phyloP scores from a whole-genome alignment of 2,329 filamentous ascomycete species.

The Furcasterigmium sp. region DNA sequence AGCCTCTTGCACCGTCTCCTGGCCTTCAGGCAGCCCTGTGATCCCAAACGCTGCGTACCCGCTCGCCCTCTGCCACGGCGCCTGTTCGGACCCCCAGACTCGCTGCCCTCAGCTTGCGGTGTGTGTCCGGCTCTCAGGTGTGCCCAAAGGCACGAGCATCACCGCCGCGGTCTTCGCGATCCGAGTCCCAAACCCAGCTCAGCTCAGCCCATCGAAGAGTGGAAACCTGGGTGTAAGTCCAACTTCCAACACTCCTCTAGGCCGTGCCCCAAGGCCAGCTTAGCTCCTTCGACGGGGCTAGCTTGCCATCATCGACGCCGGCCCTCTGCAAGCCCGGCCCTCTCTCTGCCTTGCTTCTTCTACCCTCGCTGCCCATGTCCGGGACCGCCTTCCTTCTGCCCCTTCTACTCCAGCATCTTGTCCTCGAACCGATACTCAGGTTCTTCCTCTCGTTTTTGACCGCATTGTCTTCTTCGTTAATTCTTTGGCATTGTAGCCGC shows the following conservation, averaged over 20 bases:
- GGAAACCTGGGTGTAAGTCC: conserved; percentile 1
- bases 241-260: not conserved
- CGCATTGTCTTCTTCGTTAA: too few relatives aligned
- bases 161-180: too few relatives aligned
- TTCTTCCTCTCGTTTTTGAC: too few relatives aligned
- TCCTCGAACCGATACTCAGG: too few relatives aligned
- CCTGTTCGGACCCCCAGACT: not conserved
- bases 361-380: too few relatives aligned
- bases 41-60: not conserved
- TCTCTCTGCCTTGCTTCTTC: too few relatives aligned
- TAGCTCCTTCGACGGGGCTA: not conserved
- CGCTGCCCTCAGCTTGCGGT: too few relatives aligned
- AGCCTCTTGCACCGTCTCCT: not conserved
- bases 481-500: too few relatives aligned
- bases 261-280: not conserved
- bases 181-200: not conserved
- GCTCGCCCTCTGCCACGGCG: not conserved
- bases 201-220: not conserved
- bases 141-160: too few relatives aligned
- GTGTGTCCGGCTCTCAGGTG: too few relatives aligned
- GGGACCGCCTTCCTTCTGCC: too few relatives aligned
- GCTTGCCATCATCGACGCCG: not conserved
- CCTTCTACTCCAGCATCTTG: too few relatives aligned
- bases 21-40: not conserved
- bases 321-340: not conserved